A percentile compares a stretch with the other conserved stretches of the same genome.
phyloP scores from a whole-genome alignment of 1,284 basidiomycete species.

The Cutaneotrichosporon cutaneum region DNA sequence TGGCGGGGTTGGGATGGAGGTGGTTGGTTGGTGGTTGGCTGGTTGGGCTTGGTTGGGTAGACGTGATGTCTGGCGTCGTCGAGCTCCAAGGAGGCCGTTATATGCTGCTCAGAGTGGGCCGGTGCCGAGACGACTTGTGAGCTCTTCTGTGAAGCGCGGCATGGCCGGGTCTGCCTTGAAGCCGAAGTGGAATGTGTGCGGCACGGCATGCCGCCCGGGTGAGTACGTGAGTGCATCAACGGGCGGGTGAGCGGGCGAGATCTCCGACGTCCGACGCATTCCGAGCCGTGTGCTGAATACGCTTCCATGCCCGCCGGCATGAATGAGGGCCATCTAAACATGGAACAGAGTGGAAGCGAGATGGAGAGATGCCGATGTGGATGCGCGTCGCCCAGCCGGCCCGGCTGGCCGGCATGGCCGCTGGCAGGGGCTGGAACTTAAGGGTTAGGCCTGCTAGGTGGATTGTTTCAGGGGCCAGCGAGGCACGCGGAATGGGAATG shows the following conservation, averaged over 20 bases:
- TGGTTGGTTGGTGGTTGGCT: background rate
- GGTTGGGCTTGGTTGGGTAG: background rate
- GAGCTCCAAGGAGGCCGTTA: background rate
- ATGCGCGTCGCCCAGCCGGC: background rate
- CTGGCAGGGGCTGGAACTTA: no score
- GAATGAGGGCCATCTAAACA: background rate
- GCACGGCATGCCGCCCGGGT: background rate
- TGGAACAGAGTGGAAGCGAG: background rate
- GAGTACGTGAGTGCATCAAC: background rate
- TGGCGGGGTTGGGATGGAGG: background rate
- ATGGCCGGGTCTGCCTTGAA: background rate
- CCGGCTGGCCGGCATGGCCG: background rate
- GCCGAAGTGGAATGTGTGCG: background rate
- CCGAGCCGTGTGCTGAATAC: background rate
- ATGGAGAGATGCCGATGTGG: background rate
- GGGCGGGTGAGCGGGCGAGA: background rate
- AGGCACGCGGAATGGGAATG: background rate
- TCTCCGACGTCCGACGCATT: background rate
- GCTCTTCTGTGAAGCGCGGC: background rate
- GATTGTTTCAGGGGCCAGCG: no score
- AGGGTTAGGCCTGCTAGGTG: background rate
- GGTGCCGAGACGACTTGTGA: slow-evolving; percentile 5
- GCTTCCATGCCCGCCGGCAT: background rate
- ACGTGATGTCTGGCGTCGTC: background rate
- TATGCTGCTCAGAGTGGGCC: background rate